Conservation (phyloP, 805 yeast species). For the Schwanniomyces occidentalis region DNA sequence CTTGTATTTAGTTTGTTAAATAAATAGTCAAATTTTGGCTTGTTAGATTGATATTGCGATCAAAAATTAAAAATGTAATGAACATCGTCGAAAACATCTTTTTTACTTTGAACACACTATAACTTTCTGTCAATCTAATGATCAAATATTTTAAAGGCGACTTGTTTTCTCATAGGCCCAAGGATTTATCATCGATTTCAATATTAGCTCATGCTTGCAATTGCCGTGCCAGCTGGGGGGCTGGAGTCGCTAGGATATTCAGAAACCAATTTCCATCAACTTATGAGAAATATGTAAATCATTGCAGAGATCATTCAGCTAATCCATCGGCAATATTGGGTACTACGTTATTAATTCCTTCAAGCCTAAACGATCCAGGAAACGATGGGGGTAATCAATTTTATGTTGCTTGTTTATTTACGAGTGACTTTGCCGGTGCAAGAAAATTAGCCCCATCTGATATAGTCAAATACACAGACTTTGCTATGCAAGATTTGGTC, state of each 20-base stretch:
- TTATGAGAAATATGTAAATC: conserved; percentile 45
- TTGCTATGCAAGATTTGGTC: conserved; percentile 49
- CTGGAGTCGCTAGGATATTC: conserved; percentile 72
- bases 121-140: too few relatives aligned
- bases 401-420: conserved; percentile 70
- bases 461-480: conserved; percentile 52
- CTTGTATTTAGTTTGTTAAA: too few relatives aligned
- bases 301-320: conserved; percentile 33
- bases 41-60: too few relatives aligned
- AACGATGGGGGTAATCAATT: conserved; percentile 22
- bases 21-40: too few relatives aligned
- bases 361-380: conserved; percentile 30
- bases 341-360: conserved; percentile 46
- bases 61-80: too few relatives aligned
- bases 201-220: conserved; percentile 80
- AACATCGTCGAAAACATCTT: too few relatives aligned
- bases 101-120: too few relatives aligned
- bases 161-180: conserved; percentile 40
- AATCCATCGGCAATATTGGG: conserved; percentile 49
- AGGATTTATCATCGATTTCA: conserved; percentile 26
- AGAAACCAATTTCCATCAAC: conserved; percentile 56
- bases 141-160: conserved; percentile 56
- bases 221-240: conserved; percentile 80
- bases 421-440: conserved; percentile 55
- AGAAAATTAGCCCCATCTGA: conserved; percentile 39